phyloP scores from a whole-genome alignment of 768 basidiomycete genomes.

The Ramaria sp. region DNA sequence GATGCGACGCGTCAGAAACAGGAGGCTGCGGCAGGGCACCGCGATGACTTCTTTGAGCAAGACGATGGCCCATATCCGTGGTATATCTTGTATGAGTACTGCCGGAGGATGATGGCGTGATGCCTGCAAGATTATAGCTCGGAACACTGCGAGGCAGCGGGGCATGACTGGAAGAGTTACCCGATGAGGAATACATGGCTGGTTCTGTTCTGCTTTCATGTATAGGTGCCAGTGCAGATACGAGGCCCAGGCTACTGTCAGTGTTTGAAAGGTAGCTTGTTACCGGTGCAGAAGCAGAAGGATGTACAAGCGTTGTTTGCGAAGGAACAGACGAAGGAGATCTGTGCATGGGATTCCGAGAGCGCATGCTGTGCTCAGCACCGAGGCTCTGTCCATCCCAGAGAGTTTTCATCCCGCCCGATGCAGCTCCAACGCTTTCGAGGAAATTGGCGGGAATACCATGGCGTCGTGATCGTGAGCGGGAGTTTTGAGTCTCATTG shows the following conservation, averaged over 20 bases:
- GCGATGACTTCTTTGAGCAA: background rate
- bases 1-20: background rate
- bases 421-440: background rate
- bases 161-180: background rate
- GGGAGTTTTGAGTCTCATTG: background rate
- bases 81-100: background rate
- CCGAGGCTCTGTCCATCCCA: background rate
- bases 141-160: background rate
- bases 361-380: background rate
- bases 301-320: background rate
- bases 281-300: background rate
- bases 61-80: background rate
- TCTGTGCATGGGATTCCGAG: background rate
- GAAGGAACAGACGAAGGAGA: background rate
- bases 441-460: background rate
- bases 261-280: background rate
- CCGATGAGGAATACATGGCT: background rate
- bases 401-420: background rate
- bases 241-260: background rate
- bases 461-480: background rate
- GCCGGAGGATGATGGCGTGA: background rate
- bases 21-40: background rate
- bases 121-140: background rate
- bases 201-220: background rate
- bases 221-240: background rate